phyloP scores from a whole-genome alignment of 768 basidiomycete species.

The Bullera alba region DNA sequence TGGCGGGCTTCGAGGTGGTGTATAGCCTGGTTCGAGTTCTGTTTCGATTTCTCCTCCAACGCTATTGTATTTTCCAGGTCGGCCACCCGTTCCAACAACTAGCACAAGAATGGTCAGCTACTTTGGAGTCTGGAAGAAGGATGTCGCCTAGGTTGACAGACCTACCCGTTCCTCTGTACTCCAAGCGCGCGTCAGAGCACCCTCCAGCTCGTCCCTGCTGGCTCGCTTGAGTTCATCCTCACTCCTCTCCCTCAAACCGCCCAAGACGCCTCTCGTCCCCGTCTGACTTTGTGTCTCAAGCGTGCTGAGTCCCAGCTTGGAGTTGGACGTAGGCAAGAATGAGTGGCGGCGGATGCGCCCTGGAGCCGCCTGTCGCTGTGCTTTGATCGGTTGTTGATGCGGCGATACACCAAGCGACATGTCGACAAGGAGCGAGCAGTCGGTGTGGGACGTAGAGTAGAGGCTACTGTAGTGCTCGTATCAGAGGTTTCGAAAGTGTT shows the following conservation, averaged over 20 bases:
- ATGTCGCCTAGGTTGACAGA: not conserved
- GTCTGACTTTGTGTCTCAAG: too few species aligned
- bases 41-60: not conserved
- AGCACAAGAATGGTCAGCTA: constrained; percentile 2
- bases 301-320: too few species aligned
- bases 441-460: not conserved
- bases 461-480: not conserved
- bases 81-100: constrained; percentile 8
- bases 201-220: constrained; percentile 15
- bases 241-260: constrained; percentile 25
- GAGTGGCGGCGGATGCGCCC: too few species aligned
- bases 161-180: constrained; percentile 14
- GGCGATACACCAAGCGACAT: not conserved
- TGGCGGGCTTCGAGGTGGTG: not conserved
- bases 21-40: not conserved
- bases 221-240: constrained; percentile 23
- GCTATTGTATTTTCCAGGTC: constrained; percentile 7
- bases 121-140: not conserved
- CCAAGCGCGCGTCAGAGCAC: constrained; percentile 25
- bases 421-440: not conserved
- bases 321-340: too few species aligned
- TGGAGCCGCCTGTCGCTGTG: constrained; percentile 5
- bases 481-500: too few species aligned
- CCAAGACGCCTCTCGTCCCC: constrained; percentile 20
- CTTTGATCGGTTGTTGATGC: not conserved